Evolutionary conservation across 192 early-diverging fungal genomes (phyloP).

Genomic region (Backusella parvicylindrica): DNA sequence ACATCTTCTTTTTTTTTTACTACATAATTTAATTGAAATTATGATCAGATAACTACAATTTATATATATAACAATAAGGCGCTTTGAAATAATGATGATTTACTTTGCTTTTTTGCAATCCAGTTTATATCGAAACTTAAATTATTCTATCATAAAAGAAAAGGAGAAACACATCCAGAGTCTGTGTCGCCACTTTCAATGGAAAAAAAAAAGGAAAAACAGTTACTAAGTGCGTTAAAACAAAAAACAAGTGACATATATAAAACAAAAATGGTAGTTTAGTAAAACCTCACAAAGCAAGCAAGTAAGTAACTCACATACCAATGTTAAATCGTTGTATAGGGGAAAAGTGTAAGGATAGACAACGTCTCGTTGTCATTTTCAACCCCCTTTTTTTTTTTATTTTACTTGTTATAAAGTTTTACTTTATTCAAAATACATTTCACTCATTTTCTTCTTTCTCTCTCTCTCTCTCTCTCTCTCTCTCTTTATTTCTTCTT

Average conservation of each 20-base stretch:
- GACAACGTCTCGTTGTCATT: neutral
- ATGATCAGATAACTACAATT: conserved; percentile 1
- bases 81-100: neutral
- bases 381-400: neutral
- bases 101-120: neutral
- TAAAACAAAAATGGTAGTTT: neutral
- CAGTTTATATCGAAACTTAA: neutral
- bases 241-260: neutral
- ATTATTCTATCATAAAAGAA: neutral
- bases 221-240: neutral
- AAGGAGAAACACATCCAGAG: neutral
- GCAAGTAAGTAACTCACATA: neutral
- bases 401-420: neutral
- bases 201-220: neutral
- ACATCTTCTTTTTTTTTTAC: neutral
- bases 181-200: neutral
- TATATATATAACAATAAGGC: neutral
- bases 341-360: neutral
- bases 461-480: neutral
- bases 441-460: neutral
- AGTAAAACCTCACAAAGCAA: neutral
- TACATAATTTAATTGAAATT: neutral
- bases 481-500: neutral
- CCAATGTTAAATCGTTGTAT: neutral
- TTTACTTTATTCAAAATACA: neutral